Evolutionary conservation across 2,329 filamentous ascomycete genomes (phyloP), one percentile per base, ranked within the genome.

Genomic region (Pyricularia sp.): DNA sequence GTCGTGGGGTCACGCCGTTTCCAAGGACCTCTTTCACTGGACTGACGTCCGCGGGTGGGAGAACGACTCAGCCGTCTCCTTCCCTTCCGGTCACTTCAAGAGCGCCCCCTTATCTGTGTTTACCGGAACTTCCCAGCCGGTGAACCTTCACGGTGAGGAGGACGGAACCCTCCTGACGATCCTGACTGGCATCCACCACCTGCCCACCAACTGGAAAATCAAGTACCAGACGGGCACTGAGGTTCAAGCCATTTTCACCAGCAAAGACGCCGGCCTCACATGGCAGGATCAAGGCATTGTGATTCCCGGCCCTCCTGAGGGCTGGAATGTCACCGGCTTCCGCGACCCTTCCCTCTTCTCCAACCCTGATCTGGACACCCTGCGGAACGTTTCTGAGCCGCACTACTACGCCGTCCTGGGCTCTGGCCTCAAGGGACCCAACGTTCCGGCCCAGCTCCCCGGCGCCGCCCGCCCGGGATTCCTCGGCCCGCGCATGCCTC

Each of bases 1-100:
- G 64, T 75, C 73, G 22, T 81, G 78, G 79, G 82, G 82, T 2
- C 85, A 88, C 69, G 84, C 84, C 2, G 87, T 84, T 2, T 84
- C 81, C 22, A 70, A 73, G 22, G 85, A 88, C 69, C 73, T 88
- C 2, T 87, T 85, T 69, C 81, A 82, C 64, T 88, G 85, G 85
- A 76, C 75, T 0, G 86, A 88, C 67, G 22, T 62, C 22, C 3
- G 60, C 6, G 60, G 22, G 0, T 62, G 60, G 60, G 33, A 4
- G 7, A 44, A 62, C 31, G 60, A 62, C 60, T 9, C 60, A 2
- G 19, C 60, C 60, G 60, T 62, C 30, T 62, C 60, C 12, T 26
- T 62, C n/a, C 16, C 60, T 33, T 22, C 60, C 4, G 10, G 2
- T 4, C 22, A 26, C 19, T 26, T 28, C 60, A 35, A 24, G 10